phyloP scores from a whole-genome alignment of 2,329 filamentous ascomycete species.

The Fusarium sp. region DNA sequence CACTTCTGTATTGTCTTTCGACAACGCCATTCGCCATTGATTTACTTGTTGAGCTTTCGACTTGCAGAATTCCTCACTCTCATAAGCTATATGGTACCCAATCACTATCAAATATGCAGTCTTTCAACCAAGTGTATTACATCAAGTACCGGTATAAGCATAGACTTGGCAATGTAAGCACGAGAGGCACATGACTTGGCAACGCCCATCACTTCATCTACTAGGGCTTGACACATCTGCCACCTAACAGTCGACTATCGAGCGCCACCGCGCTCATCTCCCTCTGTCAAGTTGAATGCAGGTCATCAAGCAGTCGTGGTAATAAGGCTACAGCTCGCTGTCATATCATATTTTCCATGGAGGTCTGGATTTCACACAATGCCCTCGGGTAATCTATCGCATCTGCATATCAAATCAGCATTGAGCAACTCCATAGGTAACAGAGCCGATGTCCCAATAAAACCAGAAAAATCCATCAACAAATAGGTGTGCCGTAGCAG shows the following conservation, averaged over 20 bases:
- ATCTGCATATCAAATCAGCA: constrained; percentile 11
- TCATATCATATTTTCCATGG: constrained; percentile 20
- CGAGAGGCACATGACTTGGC: background rate
- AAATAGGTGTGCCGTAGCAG: constrained; percentile 6
- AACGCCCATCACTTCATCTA: too few relatives aligned
- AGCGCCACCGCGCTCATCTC: constrained; percentile 7
- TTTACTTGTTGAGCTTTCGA: constrained; percentile 26
- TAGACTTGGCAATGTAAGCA: constrained; percentile 18
- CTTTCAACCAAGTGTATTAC: constrained; percentile 20
- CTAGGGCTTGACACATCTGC: too few relatives aligned
- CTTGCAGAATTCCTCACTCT: constrained; percentile 20
- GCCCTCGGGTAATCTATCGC: background rate
- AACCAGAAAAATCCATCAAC: background rate
- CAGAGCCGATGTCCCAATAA: constrained; percentile 8
- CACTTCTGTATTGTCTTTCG: constrained; percentile 15
- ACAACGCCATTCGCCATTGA: constrained; percentile 26
- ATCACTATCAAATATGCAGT: constrained; percentile 20
- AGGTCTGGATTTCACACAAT: background rate
- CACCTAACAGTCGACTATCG: constrained; percentile 11
- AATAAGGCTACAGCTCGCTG: constrained; percentile 12
- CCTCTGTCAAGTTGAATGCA: constrained; percentile 6
- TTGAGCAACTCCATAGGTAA: background rate
- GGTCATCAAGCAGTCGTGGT: constrained; percentile 1
- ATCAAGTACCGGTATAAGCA: too few relatives aligned
- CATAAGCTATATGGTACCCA: constrained; percentile 30